Base-by-base conservation (phyloP, 306 rosid genomes). In the Lablab purpureus region DNA sequence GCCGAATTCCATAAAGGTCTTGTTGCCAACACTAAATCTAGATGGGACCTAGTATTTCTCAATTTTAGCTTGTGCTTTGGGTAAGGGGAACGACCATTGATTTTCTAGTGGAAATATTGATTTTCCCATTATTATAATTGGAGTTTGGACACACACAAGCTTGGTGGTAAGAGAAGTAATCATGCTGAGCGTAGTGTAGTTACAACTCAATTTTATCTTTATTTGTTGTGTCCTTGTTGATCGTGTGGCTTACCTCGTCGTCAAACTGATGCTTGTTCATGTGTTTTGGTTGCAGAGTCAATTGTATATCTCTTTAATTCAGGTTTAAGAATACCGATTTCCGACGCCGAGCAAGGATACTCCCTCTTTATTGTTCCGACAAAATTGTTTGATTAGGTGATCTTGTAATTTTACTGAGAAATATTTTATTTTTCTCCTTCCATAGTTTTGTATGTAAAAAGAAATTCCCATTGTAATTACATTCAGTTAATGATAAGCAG, bases 361-460 rank as follows among this genome's bases (percentile, higher is more conserved):
- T 77, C 71, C 64, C 32, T 74, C 86, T 64, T 82, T 84, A 74
- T 41, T 68, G 55, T 80, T 81, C 84, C 81, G 54, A 67, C 77
- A 69, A 23, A 84, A 70, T 84, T 82, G 88, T 84, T 84, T 80
- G 77, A 56, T 73, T 83, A 81, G 87, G 81, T 32, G 72, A 52
- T 85, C 74, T 70, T 81, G 78, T 67, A 65, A 76, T 69, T 69
- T 76, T 82, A 36, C 41, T 55, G 65, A 67, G 83, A 78, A 73
- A 78, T 64, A 77, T 62, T 88, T 87, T 74, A 84, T 54, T 85
- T 84, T 85, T 84, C 78, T 62, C 62, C 76, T 55, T 64, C 51
- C 80, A 75, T 78, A 84, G 80, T 81, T 83, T 89, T 87, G 84
- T 83, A 84, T 87, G 91, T 88, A 88, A 86, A 86, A 86, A 62